Base-by-base conservation (phyloP, 1,139 yeast genomes). In the Hansenula lynferdii region DNA sequence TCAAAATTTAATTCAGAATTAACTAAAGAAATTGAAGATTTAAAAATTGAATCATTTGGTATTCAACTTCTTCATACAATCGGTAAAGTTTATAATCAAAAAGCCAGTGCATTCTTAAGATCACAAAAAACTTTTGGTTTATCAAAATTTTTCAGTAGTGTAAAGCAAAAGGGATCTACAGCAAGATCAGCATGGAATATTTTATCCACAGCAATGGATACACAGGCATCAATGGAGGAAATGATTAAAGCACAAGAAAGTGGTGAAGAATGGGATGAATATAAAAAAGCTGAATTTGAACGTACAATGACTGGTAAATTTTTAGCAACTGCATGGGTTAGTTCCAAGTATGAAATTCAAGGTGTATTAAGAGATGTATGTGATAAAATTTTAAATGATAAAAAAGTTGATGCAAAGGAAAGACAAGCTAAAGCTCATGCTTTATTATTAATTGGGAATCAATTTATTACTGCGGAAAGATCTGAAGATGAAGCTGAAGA, bases 31-130 rank as follows among this genome's bases (percentile, higher is more conserved):
- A 73, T 83, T 45, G 90, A 83, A 50, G 75, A 82, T 20, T 63
- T 85, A 50, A 85, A 84, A 57, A 74, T 83, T 78, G 94, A 84
- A 59, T 81, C 90, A 48, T 85, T 85, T 61, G 95, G 95, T 6
- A 61, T 84, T 43, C 90, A 84, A 58, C 70, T 85, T 27, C 63
- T 84, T 39, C 89, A 83, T 50, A 77, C 77, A 34, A 77, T 84
- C 46, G 89, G 90, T 12, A 75, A 75, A 45, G 73, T 81, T 12
- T 85, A 85, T 56, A 67, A 67, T 34, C 67, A 71, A 25, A 82
- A 81, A 53, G 84, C 87, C 5, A 59, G 64, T 18, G 64, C 69
- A 12, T 73, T 59, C 45, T 51, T 73, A n/a, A 71, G 69, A 50
- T 72, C 85, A 31, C 85, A 81, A 51, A 78, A 79, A 54, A 81